Evolutionary conservation across 768 basidiomycete species (phyloP).

Genomic region (Hericium alpestre): DNA sequence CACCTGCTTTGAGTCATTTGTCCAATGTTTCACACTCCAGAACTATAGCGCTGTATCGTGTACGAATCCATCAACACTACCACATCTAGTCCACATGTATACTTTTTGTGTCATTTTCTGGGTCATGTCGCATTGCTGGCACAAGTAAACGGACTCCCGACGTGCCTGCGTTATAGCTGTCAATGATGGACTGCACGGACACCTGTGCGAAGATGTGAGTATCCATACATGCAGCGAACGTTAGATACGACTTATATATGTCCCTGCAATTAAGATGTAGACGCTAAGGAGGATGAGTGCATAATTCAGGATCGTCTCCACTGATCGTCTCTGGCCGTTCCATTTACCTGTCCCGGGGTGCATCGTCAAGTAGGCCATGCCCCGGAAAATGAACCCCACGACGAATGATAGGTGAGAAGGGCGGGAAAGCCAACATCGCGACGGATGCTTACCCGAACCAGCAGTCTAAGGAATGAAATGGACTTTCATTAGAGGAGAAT

Average conservation of each 20-base stretch:
- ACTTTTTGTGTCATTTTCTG: too few relatives aligned
- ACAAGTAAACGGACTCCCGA: not conserved
- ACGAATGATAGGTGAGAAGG: slow-evolving; percentile 18
- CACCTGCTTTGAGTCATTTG: too few relatives aligned
- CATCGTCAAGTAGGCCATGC: slow-evolving; percentile 31
- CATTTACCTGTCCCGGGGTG: slow-evolving; percentile 26
- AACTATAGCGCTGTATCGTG: not conserved
- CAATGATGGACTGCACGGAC: not conserved
- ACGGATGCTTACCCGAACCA: not conserved
- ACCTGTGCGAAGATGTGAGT: not conserved
- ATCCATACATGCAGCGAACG: not conserved
- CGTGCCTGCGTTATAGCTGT: not conserved
- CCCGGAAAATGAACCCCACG: slow-evolving; percentile 37
- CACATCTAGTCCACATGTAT: not conserved
- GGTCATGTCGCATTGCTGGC: not conserved
- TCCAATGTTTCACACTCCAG: not conserved
- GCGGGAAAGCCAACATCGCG: not conserved
- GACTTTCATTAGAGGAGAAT: too few relatives aligned
- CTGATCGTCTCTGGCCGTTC: slow-evolving; percentile 20
- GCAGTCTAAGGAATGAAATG: too few relatives aligned
- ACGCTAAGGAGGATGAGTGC: slow-evolving; percentile 26
- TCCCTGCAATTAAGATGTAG: slow-evolving; percentile 29
- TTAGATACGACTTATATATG: slow-evolving; percentile 25
- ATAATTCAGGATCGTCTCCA: slow-evolving; percentile 30
- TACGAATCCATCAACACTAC: not conserved